These are phyloP conservation scores for Colletotrichum australisinense DNA, from an alignment of 2,329 filamentous ascomycete genomes.

Conservation along the genomic window DNA sequence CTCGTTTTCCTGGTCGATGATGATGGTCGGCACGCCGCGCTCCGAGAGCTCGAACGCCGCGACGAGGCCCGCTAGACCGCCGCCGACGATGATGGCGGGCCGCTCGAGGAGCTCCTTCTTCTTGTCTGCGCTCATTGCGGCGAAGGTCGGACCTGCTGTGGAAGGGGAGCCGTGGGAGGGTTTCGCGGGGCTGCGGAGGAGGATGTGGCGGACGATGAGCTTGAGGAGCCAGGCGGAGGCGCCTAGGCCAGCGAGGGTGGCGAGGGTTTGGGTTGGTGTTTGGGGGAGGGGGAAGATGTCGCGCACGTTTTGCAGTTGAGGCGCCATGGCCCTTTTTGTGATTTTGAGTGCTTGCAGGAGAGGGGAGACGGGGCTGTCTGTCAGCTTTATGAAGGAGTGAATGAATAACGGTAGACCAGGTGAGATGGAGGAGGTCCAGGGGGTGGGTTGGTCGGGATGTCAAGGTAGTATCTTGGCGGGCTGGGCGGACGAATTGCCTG, in stretches of 20 bases:
- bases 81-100: conserved; percentile 67
- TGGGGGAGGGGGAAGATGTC: conserved; percentile 24
- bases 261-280: conserved; percentile 25
- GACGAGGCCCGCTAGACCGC: conserved; percentile 69
- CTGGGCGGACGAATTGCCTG: conserved; percentile 1
- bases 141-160: conserved; percentile 23
- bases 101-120: conserved; percentile 36
- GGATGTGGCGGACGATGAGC: conserved; percentile 32
- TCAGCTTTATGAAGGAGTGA: neutral
- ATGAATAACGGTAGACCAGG: neutral
- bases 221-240: conserved; percentile 31
- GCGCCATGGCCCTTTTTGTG: conserved; percentile 11
- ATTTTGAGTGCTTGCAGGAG: neutral
- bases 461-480: neutral
- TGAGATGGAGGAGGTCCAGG: neutral
- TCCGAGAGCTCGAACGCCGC: conserved; percentile 67
- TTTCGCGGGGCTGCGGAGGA: conserved; percentile 28
- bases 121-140: conserved; percentile 21
- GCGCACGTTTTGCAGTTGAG: conserved; percentile 6
- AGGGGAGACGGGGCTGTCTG: neutral
- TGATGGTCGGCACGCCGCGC: conserved; percentile 59
- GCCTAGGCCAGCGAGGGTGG: conserved; percentile 25
- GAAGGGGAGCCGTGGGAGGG: conserved; percentile 22
- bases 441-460: neutral
- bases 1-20: conserved; percentile 70